Conservation (phyloP, 2,329 filamentous ascomycete species). For the Colletotrichum simmondsii region DNA sequence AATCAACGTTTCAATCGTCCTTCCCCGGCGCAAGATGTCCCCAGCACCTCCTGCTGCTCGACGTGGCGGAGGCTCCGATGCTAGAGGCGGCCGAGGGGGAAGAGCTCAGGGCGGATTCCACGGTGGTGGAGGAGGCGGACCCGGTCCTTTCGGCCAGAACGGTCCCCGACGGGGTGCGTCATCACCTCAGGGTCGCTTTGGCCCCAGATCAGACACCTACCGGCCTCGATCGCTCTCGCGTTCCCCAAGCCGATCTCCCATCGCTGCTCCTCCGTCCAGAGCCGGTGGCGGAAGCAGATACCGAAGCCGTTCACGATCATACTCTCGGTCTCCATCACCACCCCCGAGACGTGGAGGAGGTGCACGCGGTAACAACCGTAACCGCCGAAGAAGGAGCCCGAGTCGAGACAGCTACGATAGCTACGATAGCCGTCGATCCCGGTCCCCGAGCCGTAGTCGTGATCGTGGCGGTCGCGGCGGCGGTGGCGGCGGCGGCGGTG, state of each 20-base stretch:
- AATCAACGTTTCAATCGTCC: constrained; percentile 88
- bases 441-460: constrained; percentile 27
- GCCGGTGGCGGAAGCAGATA: constrained; percentile 51
- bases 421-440: constrained; percentile 46
- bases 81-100: constrained; percentile 51
- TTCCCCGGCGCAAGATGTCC: constrained; percentile 85
- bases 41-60: constrained; percentile 79
- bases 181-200: constrained; percentile 49
- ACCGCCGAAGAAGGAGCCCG: constrained; percentile 43
- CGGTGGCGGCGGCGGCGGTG: constrained; percentile 7
- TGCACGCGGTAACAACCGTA: constrained; percentile 40
- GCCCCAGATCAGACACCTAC: constrained; percentile 66
- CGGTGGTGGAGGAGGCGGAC: constrained; percentile 47
- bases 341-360: constrained; percentile 45
- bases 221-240: constrained; percentile 69
- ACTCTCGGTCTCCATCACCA: constrained; percentile 57
- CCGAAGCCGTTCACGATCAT: constrained; percentile 58
- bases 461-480: constrained; percentile 7
- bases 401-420: constrained; percentile 53
- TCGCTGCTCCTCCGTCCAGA: constrained; percentile 42
- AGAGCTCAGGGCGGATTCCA: constrained; percentile 37
- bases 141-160: constrained; percentile 46
- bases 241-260: constrained; percentile 54
- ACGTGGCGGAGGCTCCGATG: constrained; percentile 68
- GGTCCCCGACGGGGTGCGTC: constrained; percentile 51